Percentiles rank a stretch among this genome's conserved stretches.
Conservation (phyloP, 805 yeast species). For the Teunomyces panamensis region DNA sequence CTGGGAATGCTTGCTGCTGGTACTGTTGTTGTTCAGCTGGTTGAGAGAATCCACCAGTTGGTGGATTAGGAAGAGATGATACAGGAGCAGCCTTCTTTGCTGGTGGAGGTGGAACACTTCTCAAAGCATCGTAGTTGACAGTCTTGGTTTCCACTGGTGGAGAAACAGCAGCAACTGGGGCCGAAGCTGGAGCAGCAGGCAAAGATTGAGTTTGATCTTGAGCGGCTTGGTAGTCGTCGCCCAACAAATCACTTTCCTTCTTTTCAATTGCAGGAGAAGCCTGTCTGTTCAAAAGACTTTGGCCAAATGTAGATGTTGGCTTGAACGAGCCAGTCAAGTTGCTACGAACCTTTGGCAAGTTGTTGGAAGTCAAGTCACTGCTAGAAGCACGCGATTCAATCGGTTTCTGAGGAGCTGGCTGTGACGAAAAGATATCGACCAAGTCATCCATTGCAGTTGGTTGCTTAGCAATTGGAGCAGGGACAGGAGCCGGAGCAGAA, state of each 20-base stretch:
- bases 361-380: constrained; percentile 29
- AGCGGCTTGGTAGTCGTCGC: constrained; percentile 27
- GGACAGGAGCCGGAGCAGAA: neutral
- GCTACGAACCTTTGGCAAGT: constrained; percentile 32
- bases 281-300: constrained; percentile 47
- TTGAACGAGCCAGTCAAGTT: constrained; percentile 51
- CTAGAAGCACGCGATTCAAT: constrained; percentile 26
- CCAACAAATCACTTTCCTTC: constrained; percentile 26
- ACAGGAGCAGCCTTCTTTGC: constrained; percentile 16
- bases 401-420: constrained; percentile 10
- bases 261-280: constrained; percentile 15
- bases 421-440: constrained; percentile 43
- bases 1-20: constrained; percentile 3
- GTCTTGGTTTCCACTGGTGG: constrained; percentile 14
- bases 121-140: constrained; percentile 51
- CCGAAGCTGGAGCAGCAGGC: constrained; percentile 7
- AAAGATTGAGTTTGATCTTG: constrained; percentile 9
- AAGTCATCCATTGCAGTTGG: constrained; percentile 65
- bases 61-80: constrained; percentile 16
- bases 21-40: neutral
- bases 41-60: constrained; percentile 7
- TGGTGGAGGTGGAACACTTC: constrained; percentile 46
- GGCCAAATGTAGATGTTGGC: constrained; percentile 87
- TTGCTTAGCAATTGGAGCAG: constrained; percentile 22
- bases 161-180: constrained; percentile 30